A percentile compares a stretch with the other conserved stretches of the same genome.
Evolutionary conservation across 2,329 filamentous ascomycete species (phyloP).

Genomic region (Neospermospora avenae): DNA sequence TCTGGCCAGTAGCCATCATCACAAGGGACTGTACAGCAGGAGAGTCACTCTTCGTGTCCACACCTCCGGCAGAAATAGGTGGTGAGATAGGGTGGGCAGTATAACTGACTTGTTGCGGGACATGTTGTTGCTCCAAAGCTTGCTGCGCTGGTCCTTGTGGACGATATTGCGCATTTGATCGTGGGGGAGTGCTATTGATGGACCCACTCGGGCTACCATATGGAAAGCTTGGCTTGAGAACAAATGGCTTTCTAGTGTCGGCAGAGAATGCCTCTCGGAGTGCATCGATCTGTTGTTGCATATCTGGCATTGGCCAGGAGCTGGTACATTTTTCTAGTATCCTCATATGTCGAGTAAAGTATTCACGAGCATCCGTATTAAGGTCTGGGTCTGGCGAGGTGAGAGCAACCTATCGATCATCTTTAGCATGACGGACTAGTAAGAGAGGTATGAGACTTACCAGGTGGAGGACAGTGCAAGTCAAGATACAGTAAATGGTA

Average conservation of each 20-base stretch:
- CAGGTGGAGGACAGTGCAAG: conserved; percentile 88
- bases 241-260: conserved; percentile 79
- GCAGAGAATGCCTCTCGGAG: conserved; percentile 89
- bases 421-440: conserved; percentile 6
- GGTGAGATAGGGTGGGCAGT: conserved; percentile 71
- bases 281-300: conserved; percentile 85
- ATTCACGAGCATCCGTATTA: conserved; percentile 79
- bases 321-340: conserved; percentile 82
- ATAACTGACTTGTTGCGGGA: conserved; percentile 64
- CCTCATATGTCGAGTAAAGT: conserved; percentile 91
- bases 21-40: conserved; percentile 68
- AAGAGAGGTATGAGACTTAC: conserved; percentile 51
- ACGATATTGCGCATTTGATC: conserved; percentile 29
- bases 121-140: conserved; percentile 48
- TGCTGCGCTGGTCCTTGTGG: conserved; percentile 36
- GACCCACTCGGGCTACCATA: conserved; percentile 66
- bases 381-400: conserved; percentile 90
- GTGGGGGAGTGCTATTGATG: conserved; percentile 26
- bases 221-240: conserved; percentile 82
- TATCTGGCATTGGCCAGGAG: conserved; percentile 84
- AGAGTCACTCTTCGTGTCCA: conserved; percentile 75
- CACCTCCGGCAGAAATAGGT: conserved; percentile 69
- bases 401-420: conserved; percentile 67
- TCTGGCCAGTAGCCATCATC: conserved; percentile 60
- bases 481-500: conserved; percentile 87